Percentiles rank a stretch among this genome's conserved stretches.
phyloP scores from a whole-genome alignment of 192 early-diverging fungal species.

The Backusella tarrabulga region DNA sequence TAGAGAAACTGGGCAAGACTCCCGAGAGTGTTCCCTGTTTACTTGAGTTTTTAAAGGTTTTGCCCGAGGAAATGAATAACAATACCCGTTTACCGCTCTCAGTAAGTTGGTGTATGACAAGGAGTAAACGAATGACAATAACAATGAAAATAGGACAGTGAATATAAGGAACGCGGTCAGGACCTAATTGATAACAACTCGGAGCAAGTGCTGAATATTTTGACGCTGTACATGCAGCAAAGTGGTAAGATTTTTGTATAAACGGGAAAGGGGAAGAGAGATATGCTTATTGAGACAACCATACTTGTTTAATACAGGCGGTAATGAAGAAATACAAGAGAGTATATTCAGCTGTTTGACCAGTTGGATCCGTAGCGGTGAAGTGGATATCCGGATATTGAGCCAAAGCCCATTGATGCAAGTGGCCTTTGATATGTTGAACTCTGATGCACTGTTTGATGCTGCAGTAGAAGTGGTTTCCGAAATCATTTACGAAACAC shows the following conservation, averaged over 20 bases:
- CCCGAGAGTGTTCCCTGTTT: slow-evolving; percentile 62
- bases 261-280: neutral
- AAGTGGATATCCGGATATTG: slow-evolving; percentile 65
- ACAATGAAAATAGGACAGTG: slow-evolving; percentile 47
- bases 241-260: slow-evolving; percentile 39
- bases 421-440: slow-evolving; percentile 72
- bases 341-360: slow-evolving; percentile 71
- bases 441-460: slow-evolving; percentile 76
- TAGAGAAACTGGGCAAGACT: slow-evolving; percentile 62
- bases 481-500: slow-evolving; percentile 74
- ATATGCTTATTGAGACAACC: neutral
- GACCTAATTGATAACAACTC: slow-evolving; percentile 66
- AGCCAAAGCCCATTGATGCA: slow-evolving; percentile 62
- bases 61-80: slow-evolving; percentile 82
- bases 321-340: slow-evolving; percentile 59
- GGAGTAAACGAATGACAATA: neutral
- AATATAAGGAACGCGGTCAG: slow-evolving; percentile 54
- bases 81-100: slow-evolving; percentile 64
- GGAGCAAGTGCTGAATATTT: slow-evolving; percentile 64
- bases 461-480: slow-evolving; percentile 81
- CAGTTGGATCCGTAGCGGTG: slow-evolving; percentile 83
- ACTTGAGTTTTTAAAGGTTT: slow-evolving; percentile 78
- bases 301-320: slow-evolving; percentile 21
- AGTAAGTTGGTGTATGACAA: slow-evolving; percentile 41
- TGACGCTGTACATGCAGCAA: slow-evolving; percentile 69